Evolutionary conservation across 805 yeast species (phyloP).

Genomic region (Saccharomycopsis babjevae): DNA sequence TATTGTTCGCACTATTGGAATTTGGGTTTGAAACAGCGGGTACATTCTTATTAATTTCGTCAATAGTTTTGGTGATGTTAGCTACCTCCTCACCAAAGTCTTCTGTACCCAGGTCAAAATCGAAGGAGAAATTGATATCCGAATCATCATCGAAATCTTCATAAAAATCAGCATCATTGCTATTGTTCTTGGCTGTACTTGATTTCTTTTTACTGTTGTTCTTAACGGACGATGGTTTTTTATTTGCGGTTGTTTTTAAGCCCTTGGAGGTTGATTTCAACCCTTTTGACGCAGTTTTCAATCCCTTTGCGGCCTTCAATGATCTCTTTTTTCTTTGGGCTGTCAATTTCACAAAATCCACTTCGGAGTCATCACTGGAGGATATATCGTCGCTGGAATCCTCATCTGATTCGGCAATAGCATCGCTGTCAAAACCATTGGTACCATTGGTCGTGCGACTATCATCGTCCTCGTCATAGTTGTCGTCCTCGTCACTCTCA

Average conservation of each 20-base stretch:
- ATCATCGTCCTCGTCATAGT: constrained; percentile 18
- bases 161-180: constrained; percentile 12
- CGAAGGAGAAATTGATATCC: constrained; percentile 34
- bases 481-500: constrained; percentile 29
- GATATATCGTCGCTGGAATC: constrained; percentile 26
- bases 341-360: constrained; percentile 63
- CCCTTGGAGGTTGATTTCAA: constrained; percentile 24
- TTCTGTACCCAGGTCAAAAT: constrained; percentile 38
- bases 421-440: constrained; percentile 29
- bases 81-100: constrained; percentile 51
- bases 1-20: background rate
- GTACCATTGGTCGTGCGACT: constrained; percentile 24
- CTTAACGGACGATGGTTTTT: background rate
- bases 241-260: background rate
- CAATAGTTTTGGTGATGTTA: background rate
- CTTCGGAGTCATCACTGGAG: constrained; percentile 55
- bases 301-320: constrained; percentile 33
- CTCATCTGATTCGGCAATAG: constrained; percentile 27
- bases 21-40: background rate
- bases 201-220: background rate
- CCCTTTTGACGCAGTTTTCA: constrained; percentile 25
- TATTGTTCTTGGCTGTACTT: constrained; percentile 16
- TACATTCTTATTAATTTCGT: background rate
- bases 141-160: constrained; percentile 17
- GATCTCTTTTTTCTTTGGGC: constrained; percentile 54